Evolutionary conservation across 164 flowering plant genomes (phyloP).

Genomic region (Magnolia changhungtana): DNA sequence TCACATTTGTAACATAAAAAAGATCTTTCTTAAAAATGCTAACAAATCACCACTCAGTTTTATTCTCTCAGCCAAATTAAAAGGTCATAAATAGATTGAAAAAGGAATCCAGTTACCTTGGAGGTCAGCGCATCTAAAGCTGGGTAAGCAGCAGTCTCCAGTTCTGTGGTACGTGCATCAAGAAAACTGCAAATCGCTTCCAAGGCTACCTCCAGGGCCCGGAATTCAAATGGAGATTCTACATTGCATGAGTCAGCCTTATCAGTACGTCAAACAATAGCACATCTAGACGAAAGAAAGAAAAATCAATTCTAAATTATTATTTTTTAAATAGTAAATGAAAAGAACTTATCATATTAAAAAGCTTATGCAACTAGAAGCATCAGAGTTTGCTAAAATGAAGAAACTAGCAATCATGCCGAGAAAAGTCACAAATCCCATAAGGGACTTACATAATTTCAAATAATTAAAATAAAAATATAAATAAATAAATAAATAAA

Average conservation of each 20-base stretch:
- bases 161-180: conserved; percentile 84
- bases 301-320: neutral
- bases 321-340: neutral
- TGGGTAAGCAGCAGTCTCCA: conserved; percentile 91
- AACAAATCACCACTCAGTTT: neutral
- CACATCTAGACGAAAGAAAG: conserved; percentile 3
- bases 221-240: conserved; percentile 97
- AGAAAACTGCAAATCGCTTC: conserved; percentile 93
- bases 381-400: too few species aligned
- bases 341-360: neutral
- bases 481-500: too few species aligned
- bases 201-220: conserved; percentile 89
- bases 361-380: too few species aligned
- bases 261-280: conserved; percentile 5
- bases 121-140: conserved; percentile 93
- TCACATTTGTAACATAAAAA: neutral
- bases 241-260: conserved; percentile 14
- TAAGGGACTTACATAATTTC: too few species aligned
- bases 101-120: conserved; percentile 38
- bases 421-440: too few species aligned
- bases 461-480: too few species aligned
- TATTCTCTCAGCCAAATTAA: neutral
- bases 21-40: neutral
- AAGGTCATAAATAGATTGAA: neutral
- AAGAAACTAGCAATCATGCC: neutral